phyloP scores from a whole-genome alignment of 352 stramenopile species.

The Globisporangium megalacanthum region DNA sequence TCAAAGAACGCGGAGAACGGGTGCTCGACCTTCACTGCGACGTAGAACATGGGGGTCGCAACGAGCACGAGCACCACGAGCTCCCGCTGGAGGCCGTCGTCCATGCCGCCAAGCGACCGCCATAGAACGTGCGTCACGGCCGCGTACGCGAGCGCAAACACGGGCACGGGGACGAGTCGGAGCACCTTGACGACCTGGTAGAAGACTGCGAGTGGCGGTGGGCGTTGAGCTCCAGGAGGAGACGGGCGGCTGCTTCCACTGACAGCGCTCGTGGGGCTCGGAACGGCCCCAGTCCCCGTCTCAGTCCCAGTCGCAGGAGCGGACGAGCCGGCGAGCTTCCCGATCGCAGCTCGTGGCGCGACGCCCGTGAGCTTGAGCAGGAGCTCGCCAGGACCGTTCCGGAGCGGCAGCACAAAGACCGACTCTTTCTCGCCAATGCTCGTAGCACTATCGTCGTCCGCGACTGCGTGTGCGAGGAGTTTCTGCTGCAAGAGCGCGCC shows the following conservation, averaged over 20 bases:
- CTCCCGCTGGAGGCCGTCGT: slow-evolving; percentile 42
- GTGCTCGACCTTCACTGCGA: slow-evolving; percentile 68
- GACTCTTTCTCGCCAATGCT: slow-evolving; percentile 31
- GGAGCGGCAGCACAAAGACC: slow-evolving; percentile 53
- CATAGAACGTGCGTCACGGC: slow-evolving; percentile 57
- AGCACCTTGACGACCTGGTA: slow-evolving; percentile 34
- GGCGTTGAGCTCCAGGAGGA: too few relatives aligned
- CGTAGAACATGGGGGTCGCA: slow-evolving; percentile 57
- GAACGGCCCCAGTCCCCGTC: slow-evolving; percentile 5
- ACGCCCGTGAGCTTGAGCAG: slow-evolving; percentile 53
- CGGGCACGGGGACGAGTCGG: slow-evolving; percentile 44
- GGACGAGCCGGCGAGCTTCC: slow-evolving; percentile 30
- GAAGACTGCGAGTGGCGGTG: slow-evolving; percentile 20
- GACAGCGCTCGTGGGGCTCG: background rate
- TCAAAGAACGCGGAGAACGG: slow-evolving; percentile 62
- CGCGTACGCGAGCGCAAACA: slow-evolving; percentile 75
- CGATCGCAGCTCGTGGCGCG: slow-evolving; percentile 36
- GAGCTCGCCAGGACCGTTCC: slow-evolving; percentile 50
- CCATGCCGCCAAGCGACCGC: slow-evolving; percentile 28
- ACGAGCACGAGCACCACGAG: slow-evolving; percentile 57
- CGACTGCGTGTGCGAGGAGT: slow-evolving; percentile 40
- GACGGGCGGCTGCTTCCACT: background rate
- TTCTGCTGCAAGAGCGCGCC: slow-evolving; percentile 50
- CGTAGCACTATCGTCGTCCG: slow-evolving; percentile 6
- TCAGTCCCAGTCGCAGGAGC: slow-evolving; percentile 13